Evolutionary conservation across 768 basidiomycete genomes (phyloP).

Genomic region (Tylopilus cervinicoccineus): DNA sequence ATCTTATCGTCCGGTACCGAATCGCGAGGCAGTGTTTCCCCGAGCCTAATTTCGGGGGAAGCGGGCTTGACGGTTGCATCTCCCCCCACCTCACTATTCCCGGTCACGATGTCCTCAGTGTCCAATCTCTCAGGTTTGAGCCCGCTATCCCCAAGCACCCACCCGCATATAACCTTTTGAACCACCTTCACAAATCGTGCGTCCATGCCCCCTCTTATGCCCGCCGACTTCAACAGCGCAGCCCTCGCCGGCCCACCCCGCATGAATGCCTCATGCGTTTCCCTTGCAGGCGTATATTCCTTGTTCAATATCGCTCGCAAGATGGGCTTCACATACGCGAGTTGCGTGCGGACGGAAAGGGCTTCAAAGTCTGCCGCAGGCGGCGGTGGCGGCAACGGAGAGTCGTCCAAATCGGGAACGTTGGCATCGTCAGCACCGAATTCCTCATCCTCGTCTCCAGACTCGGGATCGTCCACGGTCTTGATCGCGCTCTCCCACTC

Average conservation of each 20-base stretch:
- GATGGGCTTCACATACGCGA: slow-evolving; percentile 63
- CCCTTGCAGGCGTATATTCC: slow-evolving; percentile 48
- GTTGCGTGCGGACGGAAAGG: slow-evolving; percentile 53
- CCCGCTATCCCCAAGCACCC: slow-evolving; percentile 23
- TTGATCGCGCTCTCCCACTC: slow-evolving; percentile 45
- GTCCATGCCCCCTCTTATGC: slow-evolving; percentile 36
- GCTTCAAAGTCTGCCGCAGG: slow-evolving; percentile 46
- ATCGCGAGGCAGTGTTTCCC: neutral
- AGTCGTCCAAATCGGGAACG: slow-evolving; percentile 15
- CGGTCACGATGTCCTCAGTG: neutral
- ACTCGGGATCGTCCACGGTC: slow-evolving; percentile 24
- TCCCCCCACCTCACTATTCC: neutral
- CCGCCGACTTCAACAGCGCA: slow-evolving; percentile 28
- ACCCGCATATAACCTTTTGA: slow-evolving; percentile 26
- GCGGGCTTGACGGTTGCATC: neutral
- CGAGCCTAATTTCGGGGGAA: neutral
- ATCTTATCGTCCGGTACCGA: slow-evolving; percentile 13
- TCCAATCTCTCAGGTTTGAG: slow-evolving; percentile 11
- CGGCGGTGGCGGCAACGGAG: slow-evolving; percentile 34
- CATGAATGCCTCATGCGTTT: slow-evolving; percentile 52
- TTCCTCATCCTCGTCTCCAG: slow-evolving; percentile 28
- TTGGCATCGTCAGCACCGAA: slow-evolving; percentile 30
- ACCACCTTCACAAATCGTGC: slow-evolving; percentile 37
- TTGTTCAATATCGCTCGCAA: slow-evolving; percentile 56
- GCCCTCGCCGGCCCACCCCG: slow-evolving; percentile 50